Conservation (phyloP, 495 filamentous ascomycete genomes). For the Apodospora peruviana region DNA sequence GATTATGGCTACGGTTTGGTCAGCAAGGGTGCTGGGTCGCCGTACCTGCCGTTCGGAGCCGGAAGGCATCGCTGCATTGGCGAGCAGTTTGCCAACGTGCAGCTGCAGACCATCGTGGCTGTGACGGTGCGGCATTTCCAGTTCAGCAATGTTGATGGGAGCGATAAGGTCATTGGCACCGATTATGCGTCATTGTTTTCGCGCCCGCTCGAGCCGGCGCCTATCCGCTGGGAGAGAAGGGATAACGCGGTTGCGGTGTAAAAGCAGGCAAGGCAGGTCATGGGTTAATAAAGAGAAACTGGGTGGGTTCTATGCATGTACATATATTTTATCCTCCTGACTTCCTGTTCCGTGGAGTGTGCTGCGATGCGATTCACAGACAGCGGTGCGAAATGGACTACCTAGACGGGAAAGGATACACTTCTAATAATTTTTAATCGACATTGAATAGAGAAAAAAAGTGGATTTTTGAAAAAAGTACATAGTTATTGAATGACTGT, state of each 20-base stretch:
- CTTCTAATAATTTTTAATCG: too few relatives aligned
- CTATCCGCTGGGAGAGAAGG: conserved; percentile 61
- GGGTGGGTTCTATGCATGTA: too few relatives aligned
- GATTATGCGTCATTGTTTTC: conserved; percentile 74
- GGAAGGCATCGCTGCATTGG: conserved; percentile 94
- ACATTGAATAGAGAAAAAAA: too few relatives aligned
- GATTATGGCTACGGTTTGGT: conserved; percentile 95
- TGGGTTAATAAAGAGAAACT: too few relatives aligned
- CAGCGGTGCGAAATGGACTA: too few relatives aligned
- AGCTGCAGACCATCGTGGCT: conserved; percentile 80
- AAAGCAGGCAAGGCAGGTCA: too few relatives aligned
- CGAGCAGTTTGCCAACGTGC: conserved; percentile 93
- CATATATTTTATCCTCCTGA: too few relatives aligned
- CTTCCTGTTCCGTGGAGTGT: too few relatives aligned
- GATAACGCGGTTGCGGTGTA: background rate
- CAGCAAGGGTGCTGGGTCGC: conserved; percentile 76
- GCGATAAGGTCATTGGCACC: conserved; percentile 64
- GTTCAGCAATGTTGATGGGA: conserved; percentile 65
- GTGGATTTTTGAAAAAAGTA: too few relatives aligned
- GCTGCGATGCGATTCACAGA: too few relatives aligned
- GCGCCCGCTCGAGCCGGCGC: conserved; percentile 58
- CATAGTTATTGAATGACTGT: too few relatives aligned
- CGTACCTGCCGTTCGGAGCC: conserved; percentile 92
- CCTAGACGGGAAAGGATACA: too few relatives aligned
- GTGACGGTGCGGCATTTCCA: conserved; percentile 71